Base-by-base conservation (phyloP, 805 yeast species). In the Kazachstania martiniae region DNA sequence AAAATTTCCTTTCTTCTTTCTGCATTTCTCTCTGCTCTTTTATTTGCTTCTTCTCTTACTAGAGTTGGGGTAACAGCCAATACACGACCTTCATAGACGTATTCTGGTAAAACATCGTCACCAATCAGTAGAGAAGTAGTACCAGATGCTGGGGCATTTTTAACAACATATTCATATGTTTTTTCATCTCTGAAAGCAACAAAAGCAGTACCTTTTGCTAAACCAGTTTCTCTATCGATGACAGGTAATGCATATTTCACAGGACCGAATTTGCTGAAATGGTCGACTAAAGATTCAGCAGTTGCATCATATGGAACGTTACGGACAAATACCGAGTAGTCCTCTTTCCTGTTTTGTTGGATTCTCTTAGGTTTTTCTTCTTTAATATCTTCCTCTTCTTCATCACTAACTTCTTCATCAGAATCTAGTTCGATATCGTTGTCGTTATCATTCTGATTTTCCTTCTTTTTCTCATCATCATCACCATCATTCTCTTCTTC, bases 261-360 rank as follows among this genome's bases (percentile, higher is more conserved):
- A 5, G 81, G 70, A 9, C 98, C 98, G 53, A 91, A 86, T 44
- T 74, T 70, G 18, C 49, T 42, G 49, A 91, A 91, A 54, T 89
- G 97, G 32, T 75, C 84, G 29, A 64, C 67, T 25, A 91, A 65
- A 2, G 77, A 58, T 34, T 87, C 96, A 29, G 70, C 70, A 22
- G 93, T 85, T 4, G 95, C 93, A 57, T 85, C 95, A 51, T 89
- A 91, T 1, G 98, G 97, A 22, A 91, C 74, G 50, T 91, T 91
- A 51, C 98, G 74, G 8, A 91, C 83, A 52, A 91, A 91, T 16
- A 91, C 58, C 4, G 94, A 77, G 41, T 49, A 80, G 5, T 70
- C 64, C 44, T 81, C 91, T 52, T 73, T 77, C 53, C 63, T 77
- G 56, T 82, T 81, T 27, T 56, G 53, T 22, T 27, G 37, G 12